These are phyloP conservation scores for Pichia sp. DNA, from an alignment of 1,139 yeast species.

Conservation along the genomic window DNA sequence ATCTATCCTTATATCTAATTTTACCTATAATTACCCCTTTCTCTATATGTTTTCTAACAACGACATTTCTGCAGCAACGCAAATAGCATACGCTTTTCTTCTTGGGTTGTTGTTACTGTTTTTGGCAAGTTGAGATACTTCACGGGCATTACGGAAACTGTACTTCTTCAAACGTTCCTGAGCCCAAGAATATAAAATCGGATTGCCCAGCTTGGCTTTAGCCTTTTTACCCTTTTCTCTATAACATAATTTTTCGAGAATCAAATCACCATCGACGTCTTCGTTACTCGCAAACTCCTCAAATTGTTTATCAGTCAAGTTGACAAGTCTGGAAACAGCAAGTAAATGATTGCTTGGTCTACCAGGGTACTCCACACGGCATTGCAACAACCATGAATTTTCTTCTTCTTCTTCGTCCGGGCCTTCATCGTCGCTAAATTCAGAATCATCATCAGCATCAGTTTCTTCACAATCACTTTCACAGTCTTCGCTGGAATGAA, in stretches of 20 bases:
- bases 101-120: not conserved
- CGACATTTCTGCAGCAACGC: not conserved
- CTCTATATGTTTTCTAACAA: not conserved
- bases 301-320: constrained; percentile 21
- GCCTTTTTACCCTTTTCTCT: not conserved
- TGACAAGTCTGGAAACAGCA: constrained; percentile 29
- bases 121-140: not conserved
- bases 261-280: constrained; percentile 3
- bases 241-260: not conserved
- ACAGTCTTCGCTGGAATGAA: constrained; percentile 14
- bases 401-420: constrained; percentile 14
- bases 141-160: not conserved
- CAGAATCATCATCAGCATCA: constrained; percentile 5
- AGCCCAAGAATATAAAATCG: not conserved
- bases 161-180: not conserved
- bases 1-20: too few relatives aligned
- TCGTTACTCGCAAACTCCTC: constrained; percentile 5
- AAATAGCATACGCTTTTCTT: not conserved
- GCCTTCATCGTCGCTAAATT: constrained; percentile 13
- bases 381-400: constrained; percentile 32
- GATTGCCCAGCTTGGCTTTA: not conserved
- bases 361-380: constrained; percentile 30
- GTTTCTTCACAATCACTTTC: constrained; percentile 2
- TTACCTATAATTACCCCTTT: too few relatives aligned
- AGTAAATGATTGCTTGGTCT: constrained; percentile 32